Percentiles rank a stretch among this genome's conserved stretches.
Conservation (phyloP, 108 stramenopile species). For the Fragilariopsis cylindrus region DNA sequence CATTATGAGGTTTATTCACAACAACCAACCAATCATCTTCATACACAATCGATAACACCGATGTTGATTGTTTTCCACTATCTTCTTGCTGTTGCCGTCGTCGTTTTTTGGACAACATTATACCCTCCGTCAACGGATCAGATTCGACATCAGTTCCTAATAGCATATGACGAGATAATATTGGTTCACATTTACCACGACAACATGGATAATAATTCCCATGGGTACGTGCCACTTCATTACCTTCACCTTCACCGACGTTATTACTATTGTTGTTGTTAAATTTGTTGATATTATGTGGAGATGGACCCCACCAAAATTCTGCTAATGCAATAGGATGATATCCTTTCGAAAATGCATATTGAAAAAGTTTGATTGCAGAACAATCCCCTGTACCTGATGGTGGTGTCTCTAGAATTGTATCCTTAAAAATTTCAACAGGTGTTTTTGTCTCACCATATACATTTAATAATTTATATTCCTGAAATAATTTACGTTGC, state of each 20-base stretch:
- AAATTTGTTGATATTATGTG: neutral
- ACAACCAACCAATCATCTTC: conserved; percentile 27
- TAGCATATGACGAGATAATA: conserved; percentile 23
- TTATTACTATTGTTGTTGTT: neutral
- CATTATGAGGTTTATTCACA: conserved; percentile 29
- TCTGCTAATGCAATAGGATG: conserved; percentile 25
- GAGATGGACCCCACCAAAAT: conserved; percentile 32
- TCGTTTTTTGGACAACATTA: neutral
- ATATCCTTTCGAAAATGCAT: conserved; percentile 25
- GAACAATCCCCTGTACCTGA: conserved; percentile 27
- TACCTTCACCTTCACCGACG: neutral
- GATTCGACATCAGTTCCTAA: conserved; percentile 18
- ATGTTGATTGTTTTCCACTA: neutral
- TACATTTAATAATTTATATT: conserved; percentile 24
- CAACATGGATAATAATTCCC: conserved; percentile 31
- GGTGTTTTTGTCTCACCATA: conserved; percentile 18
- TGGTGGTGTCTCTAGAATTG: conserved; percentile 10
- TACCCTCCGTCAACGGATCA: conserved; percentile 19
- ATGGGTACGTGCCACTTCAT: conserved; percentile 14
- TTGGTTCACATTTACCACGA: conserved; percentile 31
- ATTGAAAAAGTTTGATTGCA: conserved; percentile 28
- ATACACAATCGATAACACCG: conserved; percentile 9
- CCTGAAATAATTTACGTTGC: conserved; percentile 8
- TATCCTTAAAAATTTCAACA: conserved; percentile 15
- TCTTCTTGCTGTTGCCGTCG: neutral